phyloP scores from a whole-genome alignment of 257 asterid species.

The Gentiana dahurica region DNA sequence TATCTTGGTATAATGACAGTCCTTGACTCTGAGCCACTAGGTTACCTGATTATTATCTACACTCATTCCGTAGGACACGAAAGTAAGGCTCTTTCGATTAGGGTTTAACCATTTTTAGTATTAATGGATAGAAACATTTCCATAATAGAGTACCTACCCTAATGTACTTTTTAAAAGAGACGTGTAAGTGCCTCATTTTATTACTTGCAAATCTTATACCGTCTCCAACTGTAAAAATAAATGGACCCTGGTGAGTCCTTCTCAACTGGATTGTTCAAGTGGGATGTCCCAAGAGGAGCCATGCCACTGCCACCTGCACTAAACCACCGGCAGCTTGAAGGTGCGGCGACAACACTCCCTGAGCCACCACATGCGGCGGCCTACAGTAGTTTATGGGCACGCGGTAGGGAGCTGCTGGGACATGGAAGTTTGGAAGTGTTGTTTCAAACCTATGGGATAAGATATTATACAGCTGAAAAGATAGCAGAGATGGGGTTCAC shows the following conservation, averaged over 20 bases:
- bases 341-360: conserved; percentile 4
- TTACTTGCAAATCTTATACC: neutral
- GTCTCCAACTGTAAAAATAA: neutral
- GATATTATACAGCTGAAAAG: conserved; percentile 84
- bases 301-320: conserved; percentile 25
- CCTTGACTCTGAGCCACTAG: too few relatives aligned
- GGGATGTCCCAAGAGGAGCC: conserved; percentile 57
- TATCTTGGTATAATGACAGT: too few relatives aligned
- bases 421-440: conserved; percentile 72
- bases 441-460: conserved; percentile 78
- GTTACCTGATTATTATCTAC: too few relatives aligned
- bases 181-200: neutral
- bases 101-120: too few relatives aligned
- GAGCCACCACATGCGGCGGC: conserved; percentile 26
- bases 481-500: conserved; percentile 93
- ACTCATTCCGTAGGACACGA: too few relatives aligned
- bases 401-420: conserved; percentile 42
- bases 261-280: conserved; percentile 80
- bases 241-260: conserved; percentile 98
- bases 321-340: conserved; percentile 52
- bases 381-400: conserved; percentile 6
- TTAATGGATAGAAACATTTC: too few relatives aligned
- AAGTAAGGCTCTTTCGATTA: too few relatives aligned
- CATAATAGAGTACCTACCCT: too few relatives aligned
- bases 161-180: too few relatives aligned